Evolutionary conservation across 805 yeast species (phyloP), one percentile per base, ranked within the genome.

Genomic region (Kurtzmaniella cleridarum): DNA sequence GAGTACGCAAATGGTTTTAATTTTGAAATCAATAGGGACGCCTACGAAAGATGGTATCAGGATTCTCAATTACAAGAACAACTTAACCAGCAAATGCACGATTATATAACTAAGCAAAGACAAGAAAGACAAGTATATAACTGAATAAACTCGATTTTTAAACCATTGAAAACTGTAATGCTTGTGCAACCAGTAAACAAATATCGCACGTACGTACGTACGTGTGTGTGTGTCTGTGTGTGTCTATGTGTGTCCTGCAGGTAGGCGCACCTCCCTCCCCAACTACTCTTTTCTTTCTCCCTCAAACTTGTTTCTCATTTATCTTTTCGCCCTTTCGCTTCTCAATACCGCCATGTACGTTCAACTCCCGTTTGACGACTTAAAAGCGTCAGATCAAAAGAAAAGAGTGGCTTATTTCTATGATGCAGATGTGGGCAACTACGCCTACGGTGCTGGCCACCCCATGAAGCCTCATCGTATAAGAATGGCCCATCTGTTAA

Each of bases 381-480:
- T 68, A 44, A 59, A 61, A 43, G 73, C 68, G 35, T 66, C 66
- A 47, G 61, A 65, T 17, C 61, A 62, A 36, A 67, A 67, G 54
- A 68, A 66, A 41, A 47, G 73, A 27, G 67, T 66, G 42, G 73
- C 72, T 15, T 67, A 66, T 48, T 66, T 65, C 50, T 66, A 69
- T 42, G 72, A 65, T 40, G 69, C 96, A 23, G 98, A 91, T 59
- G 96, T 93, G 35, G 98, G 98, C 27, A 93, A 93, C 66, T 91
- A 91, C 64, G 95, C 97, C 33, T 93, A 93, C 59, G 98, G 98
- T 41, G 93, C 96, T 3, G 96, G 96, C 23, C 98, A 93, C 62
- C 97, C 97, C 30, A 93, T 93, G 98, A 93, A 93, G 60, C 98
- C 98, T 17, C 97, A 91, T 62, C 80, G 98, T 57, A 89, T 93